These are phyloP conservation scores for Neolentinus lepideus DNA, from an alignment of 1,284 basidiomycete genomes.

Conservation along the genomic window DNA sequence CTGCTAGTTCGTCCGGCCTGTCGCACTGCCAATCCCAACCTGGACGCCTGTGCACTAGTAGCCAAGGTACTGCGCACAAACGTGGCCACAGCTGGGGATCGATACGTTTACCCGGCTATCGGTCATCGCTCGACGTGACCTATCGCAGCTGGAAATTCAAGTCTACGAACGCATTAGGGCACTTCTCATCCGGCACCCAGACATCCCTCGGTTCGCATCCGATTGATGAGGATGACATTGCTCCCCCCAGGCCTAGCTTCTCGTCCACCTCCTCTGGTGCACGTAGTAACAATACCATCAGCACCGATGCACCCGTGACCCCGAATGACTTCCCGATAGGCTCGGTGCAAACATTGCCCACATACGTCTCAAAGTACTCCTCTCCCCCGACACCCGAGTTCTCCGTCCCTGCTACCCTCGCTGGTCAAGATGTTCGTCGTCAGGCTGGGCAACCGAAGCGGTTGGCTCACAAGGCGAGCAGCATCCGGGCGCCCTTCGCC, in stretches of 20 bases:
- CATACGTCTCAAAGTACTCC: slow-evolving; percentile 29
- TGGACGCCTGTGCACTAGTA: background rate
- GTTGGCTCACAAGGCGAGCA: slow-evolving; percentile 15
- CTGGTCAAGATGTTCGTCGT: slow-evolving; percentile 29
- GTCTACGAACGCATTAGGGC: slow-evolving; percentile 54
- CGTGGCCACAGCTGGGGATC: background rate
- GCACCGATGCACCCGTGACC: slow-evolving; percentile 32
- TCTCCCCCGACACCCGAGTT: slow-evolving; percentile 30
- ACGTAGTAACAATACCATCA: slow-evolving; percentile 28
- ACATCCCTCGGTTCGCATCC: background rate
- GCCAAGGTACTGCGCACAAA: background rate
- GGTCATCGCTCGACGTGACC: slow-evolving; percentile 13
- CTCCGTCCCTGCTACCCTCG: slow-evolving; percentile 30
- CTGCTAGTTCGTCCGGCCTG: slow-evolving; percentile 28
- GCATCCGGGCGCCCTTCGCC: slow-evolving; percentile 18
- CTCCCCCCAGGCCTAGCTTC: slow-evolving; percentile 54
- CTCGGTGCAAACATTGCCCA: slow-evolving; percentile 34
- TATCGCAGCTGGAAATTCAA: slow-evolving; percentile 31
- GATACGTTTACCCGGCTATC: slow-evolving; percentile 1
- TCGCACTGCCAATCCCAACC: slow-evolving; percentile 32
- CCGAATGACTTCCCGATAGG: slow-evolving; percentile 40
- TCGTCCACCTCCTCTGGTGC: slow-evolving; percentile 46
- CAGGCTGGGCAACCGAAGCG: slow-evolving; percentile 18
- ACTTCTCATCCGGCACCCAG: slow-evolving; percentile 44
- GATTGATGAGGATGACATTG: background rate